These are phyloP conservation scores for Mucor lusitanicus DNA, from an alignment of 371 early-diverging fungal species.

Conservation along the genomic window DNA sequence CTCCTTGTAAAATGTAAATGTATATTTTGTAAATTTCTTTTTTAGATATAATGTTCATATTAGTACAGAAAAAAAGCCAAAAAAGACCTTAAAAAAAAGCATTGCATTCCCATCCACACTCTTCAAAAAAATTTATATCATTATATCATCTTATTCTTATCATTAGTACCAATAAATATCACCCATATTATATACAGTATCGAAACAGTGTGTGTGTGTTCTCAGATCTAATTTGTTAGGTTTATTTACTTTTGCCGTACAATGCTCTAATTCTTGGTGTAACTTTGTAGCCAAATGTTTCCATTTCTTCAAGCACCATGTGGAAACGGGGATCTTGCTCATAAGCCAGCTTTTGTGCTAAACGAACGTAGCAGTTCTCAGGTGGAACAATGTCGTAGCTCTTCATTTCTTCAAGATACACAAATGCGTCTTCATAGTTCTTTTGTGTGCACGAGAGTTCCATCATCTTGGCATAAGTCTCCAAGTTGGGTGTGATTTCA, in stretches of 20 bases:
- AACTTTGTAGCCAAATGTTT: slow-evolving; percentile 55
- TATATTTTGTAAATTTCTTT: slow-evolving; percentile 1
- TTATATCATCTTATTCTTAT: neutral
- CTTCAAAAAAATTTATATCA: neutral
- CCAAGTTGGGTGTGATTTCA: slow-evolving; percentile 54
- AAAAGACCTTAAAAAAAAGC: neutral
- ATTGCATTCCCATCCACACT: neutral
- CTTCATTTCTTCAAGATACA: slow-evolving; percentile 80
- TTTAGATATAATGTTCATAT: neutral
- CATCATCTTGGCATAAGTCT: slow-evolving; percentile 65
- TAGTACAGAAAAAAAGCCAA: neutral
- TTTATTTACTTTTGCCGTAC: neutral
- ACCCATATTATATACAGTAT: neutral
- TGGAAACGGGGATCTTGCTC: slow-evolving; percentile 71
- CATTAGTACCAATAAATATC: neutral
- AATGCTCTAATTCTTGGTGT: slow-evolving; percentile 16
- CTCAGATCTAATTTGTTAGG: neutral
- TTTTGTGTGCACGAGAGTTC: slow-evolving; percentile 49
- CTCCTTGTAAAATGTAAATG: slow-evolving; percentile 2
- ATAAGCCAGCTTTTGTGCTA: slow-evolving; percentile 63
- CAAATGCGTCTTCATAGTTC: slow-evolving; percentile 77
- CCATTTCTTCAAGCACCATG: slow-evolving; percentile 75
- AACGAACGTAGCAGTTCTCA: slow-evolving; percentile 49
- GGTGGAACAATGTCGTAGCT: slow-evolving; percentile 67
- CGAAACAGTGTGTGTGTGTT: neutral